Percentiles rank a stretch among this genome's conserved stretches.
Conservation (phyloP, 495 filamentous ascomycete genomes). For the Amphirosellinia nigrospora region DNA sequence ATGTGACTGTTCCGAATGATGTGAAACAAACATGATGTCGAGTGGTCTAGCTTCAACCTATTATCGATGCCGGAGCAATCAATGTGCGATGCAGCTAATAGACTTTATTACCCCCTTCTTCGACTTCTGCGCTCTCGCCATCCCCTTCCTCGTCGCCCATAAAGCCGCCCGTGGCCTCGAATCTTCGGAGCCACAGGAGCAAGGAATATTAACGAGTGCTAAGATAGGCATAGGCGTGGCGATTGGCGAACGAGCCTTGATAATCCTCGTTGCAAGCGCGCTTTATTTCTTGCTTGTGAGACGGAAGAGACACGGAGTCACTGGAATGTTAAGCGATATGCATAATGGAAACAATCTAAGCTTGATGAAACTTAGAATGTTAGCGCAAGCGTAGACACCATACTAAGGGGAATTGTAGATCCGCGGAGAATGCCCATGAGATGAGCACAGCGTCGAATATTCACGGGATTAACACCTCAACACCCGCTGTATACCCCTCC, state of each 20-base stretch:
- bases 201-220: background rate
- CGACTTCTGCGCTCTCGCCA: background rate
- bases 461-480: background rate
- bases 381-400: background rate
- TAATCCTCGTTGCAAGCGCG: background rate
- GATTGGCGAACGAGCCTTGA: background rate
- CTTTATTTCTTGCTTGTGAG: background rate
- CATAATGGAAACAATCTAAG: background rate
- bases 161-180: background rate
- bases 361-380: background rate
- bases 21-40: background rate
- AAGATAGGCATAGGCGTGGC: slow-evolving; percentile 5
- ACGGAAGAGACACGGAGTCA: background rate
- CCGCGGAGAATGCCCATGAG: background rate
- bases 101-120: slow-evolving; percentile 2
- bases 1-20: slow-evolving; percentile 13
- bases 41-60: slow-evolving; percentile 14
- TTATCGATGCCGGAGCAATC: slow-evolving; percentile 12
- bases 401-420: slow-evolving; percentile 9
- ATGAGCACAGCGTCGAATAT: slow-evolving; percentile 13
- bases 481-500: slow-evolving; percentile 7
- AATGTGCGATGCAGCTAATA: slow-evolving; percentile 11
- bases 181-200: background rate
- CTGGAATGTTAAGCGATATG: background rate
- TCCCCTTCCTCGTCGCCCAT: background rate